These are phyloP conservation scores for Fusarium mangiferae DNA, from an alignment of 2,329 filamentous ascomycete genomes.

Conservation along the genomic window DNA sequence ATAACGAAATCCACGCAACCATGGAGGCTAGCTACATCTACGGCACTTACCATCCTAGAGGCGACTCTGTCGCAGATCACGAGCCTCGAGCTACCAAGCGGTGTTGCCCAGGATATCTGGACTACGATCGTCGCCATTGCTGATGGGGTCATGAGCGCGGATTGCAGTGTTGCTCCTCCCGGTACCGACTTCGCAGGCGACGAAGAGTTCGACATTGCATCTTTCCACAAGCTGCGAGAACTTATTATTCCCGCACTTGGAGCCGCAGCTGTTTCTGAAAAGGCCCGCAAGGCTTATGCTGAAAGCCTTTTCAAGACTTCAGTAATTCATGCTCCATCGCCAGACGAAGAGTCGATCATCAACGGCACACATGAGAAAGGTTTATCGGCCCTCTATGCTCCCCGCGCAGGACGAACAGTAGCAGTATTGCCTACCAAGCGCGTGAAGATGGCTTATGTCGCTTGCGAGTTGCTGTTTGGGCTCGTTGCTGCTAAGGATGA, in stretches of 20 bases:
- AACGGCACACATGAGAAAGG: constrained; percentile 59
- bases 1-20: constrained; percentile 76
- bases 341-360: constrained; percentile 66
- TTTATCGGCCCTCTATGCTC: constrained; percentile 67
- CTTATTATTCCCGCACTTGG: constrained; percentile 82
- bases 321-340: constrained; percentile 75
- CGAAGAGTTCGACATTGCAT: constrained; percentile 81
- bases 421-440: constrained; percentile 73
- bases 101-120: constrained; percentile 73
- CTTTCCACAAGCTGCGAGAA: constrained; percentile 74
- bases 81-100: constrained; percentile 57
- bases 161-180: constrained; percentile 60
- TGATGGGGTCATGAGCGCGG: constrained; percentile 75
- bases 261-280: constrained; percentile 70
- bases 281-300: constrained; percentile 75
- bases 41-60: constrained; percentile 74
- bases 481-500: constrained; percentile 63
- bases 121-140: constrained; percentile 70
- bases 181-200: constrained; percentile 69
- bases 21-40: constrained; percentile 83
- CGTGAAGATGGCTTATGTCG: constrained; percentile 79
- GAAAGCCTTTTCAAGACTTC: constrained; percentile 83
- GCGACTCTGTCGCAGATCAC: constrained; percentile 71
- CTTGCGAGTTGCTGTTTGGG: constrained; percentile 81
- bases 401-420: constrained; percentile 78